Conservation (phyloP, 352 stramenopile genomes). For the Globisporangium rhizosaccharum region DNA sequence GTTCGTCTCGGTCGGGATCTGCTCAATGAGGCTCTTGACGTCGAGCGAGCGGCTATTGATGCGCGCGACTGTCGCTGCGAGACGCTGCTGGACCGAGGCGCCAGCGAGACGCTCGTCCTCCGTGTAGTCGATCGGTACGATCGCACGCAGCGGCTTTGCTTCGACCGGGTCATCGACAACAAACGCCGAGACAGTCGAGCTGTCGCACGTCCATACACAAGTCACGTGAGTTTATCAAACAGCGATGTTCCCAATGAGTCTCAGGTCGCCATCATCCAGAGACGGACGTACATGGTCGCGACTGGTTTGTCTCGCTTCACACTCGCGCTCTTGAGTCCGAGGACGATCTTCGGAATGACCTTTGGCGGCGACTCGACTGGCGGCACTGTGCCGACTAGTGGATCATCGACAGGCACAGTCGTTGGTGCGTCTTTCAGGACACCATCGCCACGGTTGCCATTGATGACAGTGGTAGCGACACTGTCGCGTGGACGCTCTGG, state of each 20-base stretch:
- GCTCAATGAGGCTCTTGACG: slow-evolving; percentile 35
- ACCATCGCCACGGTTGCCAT: no score
- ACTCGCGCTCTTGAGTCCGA: slow-evolving; percentile 37
- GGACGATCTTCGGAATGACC: slow-evolving; percentile 31
- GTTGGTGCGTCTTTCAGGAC: not conserved
- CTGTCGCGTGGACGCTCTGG: not conserved
- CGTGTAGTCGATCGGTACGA: slow-evolving; percentile 47
- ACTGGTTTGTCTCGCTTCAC: slow-evolving; percentile 36
- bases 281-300: slow-evolving; percentile 16
- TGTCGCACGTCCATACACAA: not conserved
- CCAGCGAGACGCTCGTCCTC: slow-evolving; percentile 33
- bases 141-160: slow-evolving; percentile 32
- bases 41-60: slow-evolving; percentile 36
- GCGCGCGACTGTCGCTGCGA: slow-evolving; percentile 25
- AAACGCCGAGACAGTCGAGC: slow-evolving; percentile 22
- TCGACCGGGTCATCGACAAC: slow-evolving; percentile 31
- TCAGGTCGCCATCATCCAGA: not conserved
- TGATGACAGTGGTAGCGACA: no score
- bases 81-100: slow-evolving; percentile 18
- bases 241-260: not conserved
- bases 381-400: not conserved
- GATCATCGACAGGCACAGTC: not conserved
- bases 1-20: slow-evolving; percentile 32
- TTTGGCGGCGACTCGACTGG: not conserved
- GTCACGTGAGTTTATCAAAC: not conserved